Percentiles rank a stretch among this genome's conserved stretches.
These are phyloP conservation scores for Penicillium psychrofluorescens DNA, from an alignment of 495 filamentous ascomycete species.

Conservation along the genomic window DNA sequence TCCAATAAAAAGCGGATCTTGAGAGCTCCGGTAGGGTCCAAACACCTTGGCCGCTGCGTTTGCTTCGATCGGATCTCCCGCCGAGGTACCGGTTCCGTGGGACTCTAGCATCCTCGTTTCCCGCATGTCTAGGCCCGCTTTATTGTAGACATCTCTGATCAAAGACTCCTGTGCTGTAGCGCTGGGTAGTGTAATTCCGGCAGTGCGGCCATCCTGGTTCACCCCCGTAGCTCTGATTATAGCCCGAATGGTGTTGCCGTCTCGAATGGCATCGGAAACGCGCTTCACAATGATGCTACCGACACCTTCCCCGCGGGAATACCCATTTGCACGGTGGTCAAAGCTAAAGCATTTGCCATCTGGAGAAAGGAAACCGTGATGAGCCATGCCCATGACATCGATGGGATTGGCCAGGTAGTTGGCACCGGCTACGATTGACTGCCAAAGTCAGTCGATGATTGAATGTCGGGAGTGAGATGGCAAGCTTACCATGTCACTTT, in stretches of 20 bases:
- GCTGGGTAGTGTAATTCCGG: constrained; percentile 10
- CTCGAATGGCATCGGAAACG: constrained; percentile 3
- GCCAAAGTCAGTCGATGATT: not conserved
- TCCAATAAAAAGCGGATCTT: constrained; percentile 20
- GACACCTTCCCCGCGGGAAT: constrained; percentile 29
- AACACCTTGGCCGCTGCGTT: constrained; percentile 38
- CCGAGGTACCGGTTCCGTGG: constrained; percentile 44
- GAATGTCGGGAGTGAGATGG: not conserved
- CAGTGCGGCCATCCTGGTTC: constrained; percentile 19
- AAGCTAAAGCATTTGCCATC: constrained; percentile 15
- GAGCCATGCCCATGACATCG: constrained; percentile 13
- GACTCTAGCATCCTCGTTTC: constrained; percentile 15
- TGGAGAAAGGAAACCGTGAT: constrained; percentile 9
- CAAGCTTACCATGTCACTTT: constrained; percentile 27
- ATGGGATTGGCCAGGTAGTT: constrained; percentile 11
- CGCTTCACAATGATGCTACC: constrained; percentile 21
- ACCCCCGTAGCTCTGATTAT: constrained; percentile 2
- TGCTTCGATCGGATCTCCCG: constrained; percentile 47
- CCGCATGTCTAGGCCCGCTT: constrained; percentile 12
- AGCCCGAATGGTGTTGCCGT: constrained; percentile 4
- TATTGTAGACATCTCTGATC: constrained; percentile 15
- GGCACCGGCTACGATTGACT: constrained; percentile 16
- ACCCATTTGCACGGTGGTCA: constrained; percentile 25
- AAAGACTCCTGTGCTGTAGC: constrained; percentile 12
- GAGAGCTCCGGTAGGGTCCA: constrained; percentile 5